Evolutionary conservation across 179 eudicot genomes (phyloP), one percentile per base, ranked within the genome.

Genomic region (Heliamphora ciliata): DNA sequence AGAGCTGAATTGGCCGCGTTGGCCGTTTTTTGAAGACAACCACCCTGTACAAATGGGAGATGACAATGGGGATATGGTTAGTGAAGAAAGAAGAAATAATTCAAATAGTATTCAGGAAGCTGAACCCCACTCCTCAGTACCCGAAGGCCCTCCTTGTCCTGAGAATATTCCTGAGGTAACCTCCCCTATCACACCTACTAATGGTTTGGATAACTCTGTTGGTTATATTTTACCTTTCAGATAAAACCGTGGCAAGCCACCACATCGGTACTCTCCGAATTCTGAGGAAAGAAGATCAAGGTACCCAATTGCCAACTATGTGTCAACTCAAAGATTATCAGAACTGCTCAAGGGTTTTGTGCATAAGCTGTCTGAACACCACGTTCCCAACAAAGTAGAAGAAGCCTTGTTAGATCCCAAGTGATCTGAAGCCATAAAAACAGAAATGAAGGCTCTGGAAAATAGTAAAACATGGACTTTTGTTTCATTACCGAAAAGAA

Each of bases 161-260:
- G 80, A 46, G 82, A 72, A 80, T 72, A 46, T 47, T 51, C 70
- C 7, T 80, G 82, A 80, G 77, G 82, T 80, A 80, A 72, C 58
- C 17, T 6, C 61, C 21, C 17, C 40, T 17, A 47, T 52, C 40
- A 7, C 67, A 44, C 44, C 76, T 70, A 2, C 51, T 74, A 74
- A 74, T 52, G 61, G 8, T 52, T 0, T 14, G 4, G 58, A 70
- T 80, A 6, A 17, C 8, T 24, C 46, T 80, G 8, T 55, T 58
- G 59, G 68, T 61, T 80, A 80, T 80, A 40, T 21, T 0, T 46
- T 69, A 11, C 82, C 82, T 69, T 8, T 52, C 40, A 24, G 68
- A 61, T 56, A 69, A 24, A 68, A 40, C 13, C 31, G 21, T 68
- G 77, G 77, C 15, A 80, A 69, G 6, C 77, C 77, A 10, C 68